These are phyloP conservation scores for Venturia carpophila DNA, from an alignment of 2,329 filamentous ascomycete species.

Conservation along the genomic window DNA sequence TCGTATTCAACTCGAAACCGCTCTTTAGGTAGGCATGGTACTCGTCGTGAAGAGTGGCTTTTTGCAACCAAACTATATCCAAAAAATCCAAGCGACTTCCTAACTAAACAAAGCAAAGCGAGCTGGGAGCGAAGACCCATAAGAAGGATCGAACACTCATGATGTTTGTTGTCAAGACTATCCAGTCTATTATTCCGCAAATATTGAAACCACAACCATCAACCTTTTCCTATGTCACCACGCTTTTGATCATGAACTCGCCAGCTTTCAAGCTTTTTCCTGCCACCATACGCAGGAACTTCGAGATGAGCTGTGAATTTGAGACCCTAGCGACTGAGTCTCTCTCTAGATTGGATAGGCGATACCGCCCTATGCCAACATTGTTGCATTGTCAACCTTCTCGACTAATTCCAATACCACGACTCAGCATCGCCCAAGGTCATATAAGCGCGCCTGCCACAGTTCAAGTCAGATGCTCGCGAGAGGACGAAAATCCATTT, in stretches of 20 bases:
- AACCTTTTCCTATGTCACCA: too few species aligned
- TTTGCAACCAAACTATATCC: background rate
- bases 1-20: background rate
- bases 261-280: too few species aligned
- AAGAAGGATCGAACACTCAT: too few species aligned
- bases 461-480: background rate
- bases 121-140: background rate
- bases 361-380: background rate
- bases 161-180: too few species aligned
- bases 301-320: too few species aligned
- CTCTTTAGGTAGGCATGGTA: background rate
- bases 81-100: background rate
- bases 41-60: background rate
- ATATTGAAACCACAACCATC: too few species aligned
- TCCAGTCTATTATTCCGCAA: too few species aligned
- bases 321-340: background rate
- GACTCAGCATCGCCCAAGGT: background rate
- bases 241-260: too few species aligned
- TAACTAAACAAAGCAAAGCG: background rate
- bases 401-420: background rate
- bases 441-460: background rate
- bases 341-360: background rate
- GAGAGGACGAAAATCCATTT: background rate
- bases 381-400: background rate
- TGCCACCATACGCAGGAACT: too few species aligned